These are phyloP conservation scores for Penicillium paradoxum DNA, from an alignment of 495 filamentous ascomycete genomes.

Conservation along the genomic window DNA sequence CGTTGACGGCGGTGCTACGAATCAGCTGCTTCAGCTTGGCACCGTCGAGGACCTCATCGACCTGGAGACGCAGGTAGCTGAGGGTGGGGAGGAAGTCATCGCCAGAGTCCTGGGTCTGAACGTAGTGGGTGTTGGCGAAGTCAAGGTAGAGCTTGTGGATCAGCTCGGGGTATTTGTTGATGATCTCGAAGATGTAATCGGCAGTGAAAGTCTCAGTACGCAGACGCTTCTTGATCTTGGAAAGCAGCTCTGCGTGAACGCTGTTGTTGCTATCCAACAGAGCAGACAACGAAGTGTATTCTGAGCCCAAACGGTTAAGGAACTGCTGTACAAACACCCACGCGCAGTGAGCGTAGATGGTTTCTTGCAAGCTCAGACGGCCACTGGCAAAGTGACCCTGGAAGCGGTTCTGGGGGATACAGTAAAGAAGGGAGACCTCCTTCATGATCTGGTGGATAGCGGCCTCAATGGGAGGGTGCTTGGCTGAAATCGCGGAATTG, in stretches of 20 bases:
- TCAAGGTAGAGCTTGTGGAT: slow-evolving; percentile 84
- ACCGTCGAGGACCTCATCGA: slow-evolving; percentile 74
- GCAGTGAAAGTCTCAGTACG: slow-evolving; percentile 96
- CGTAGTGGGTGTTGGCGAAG: slow-evolving; percentile 88
- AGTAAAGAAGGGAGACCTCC: slow-evolving; percentile 94
- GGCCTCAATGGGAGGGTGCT: slow-evolving; percentile 76
- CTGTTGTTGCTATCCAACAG: slow-evolving; percentile 76
- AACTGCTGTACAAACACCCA: slow-evolving; percentile 98
- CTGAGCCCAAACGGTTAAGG: slow-evolving; percentile 87
- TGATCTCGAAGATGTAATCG: slow-evolving; percentile 96
- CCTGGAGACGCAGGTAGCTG: slow-evolving; percentile 66
- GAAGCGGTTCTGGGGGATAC: slow-evolving; percentile 94
- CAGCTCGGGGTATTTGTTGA: slow-evolving; percentile 82
- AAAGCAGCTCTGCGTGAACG: slow-evolving; percentile 81
- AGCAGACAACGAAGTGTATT: slow-evolving; percentile 82
- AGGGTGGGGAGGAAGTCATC: slow-evolving; percentile 80
- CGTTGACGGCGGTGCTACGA: slow-evolving; percentile 74
- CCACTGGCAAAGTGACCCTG: slow-evolving; percentile 85
- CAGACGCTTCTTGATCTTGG: slow-evolving; percentile 92
- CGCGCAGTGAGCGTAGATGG: slow-evolving; percentile 92
- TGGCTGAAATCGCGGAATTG: slow-evolving; percentile 44
- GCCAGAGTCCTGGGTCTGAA: slow-evolving; percentile 68
- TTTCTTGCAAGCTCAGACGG: slow-evolving; percentile 87
- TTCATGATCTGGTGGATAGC: slow-evolving; percentile 99
- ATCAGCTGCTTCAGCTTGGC: slow-evolving; percentile 74